Evolutionary conservation across 2,329 filamentous ascomycete genomes (phyloP).

Genomic region (Ophiocordyceps unilateralis): DNA sequence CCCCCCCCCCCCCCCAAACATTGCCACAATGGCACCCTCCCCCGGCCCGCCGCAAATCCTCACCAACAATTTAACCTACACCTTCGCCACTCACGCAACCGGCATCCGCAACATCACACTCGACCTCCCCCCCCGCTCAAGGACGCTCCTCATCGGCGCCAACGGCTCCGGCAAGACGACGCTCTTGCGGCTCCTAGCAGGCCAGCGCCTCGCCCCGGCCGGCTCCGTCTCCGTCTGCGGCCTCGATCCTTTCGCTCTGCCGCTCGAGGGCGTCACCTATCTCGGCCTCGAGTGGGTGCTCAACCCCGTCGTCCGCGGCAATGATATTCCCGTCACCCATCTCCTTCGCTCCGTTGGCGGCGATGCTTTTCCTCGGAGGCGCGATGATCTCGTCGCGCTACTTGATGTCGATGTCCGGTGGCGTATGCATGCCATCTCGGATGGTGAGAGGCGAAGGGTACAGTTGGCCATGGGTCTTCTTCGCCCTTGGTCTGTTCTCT

Average conservation of each 20-base stretch:
- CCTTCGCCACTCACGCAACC: constrained; percentile 69
- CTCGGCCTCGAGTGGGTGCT: constrained; percentile 96
- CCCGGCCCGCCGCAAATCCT: constrained; percentile 42
- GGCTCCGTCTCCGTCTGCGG: constrained; percentile 61
- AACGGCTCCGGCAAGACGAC: constrained; percentile 98
- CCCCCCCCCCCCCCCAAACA: no score
- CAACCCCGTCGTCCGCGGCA: constrained; percentile 76
- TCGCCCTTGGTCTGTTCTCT: constrained; percentile 74
- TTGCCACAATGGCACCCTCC: constrained; percentile 5
- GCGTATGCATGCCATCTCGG: constrained; percentile 91
- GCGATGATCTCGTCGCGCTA: constrained; percentile 74
- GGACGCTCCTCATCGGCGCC: constrained; percentile 84
- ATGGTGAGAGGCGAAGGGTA: constrained; percentile 80
- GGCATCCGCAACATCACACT: constrained; percentile 62
- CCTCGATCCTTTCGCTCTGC: constrained; percentile 80
- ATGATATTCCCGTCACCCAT: constrained; percentile 80
- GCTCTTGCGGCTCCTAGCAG: constrained; percentile 79
- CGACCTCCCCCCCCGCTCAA: constrained; percentile 62
- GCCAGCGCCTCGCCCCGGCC: constrained; percentile 77
- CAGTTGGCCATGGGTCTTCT: constrained; percentile 93
- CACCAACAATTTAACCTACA: constrained; percentile 66
- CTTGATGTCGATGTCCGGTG: constrained; percentile 83
- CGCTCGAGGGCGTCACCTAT: constrained; percentile 88
- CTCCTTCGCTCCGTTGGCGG: constrained; percentile 77
- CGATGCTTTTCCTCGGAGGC: constrained; percentile 59